A percentile compares a stretch with the other conserved stretches of the same genome.
Conservation (phyloP, 306 rosid species). For the Cajanus cajan region DNA sequence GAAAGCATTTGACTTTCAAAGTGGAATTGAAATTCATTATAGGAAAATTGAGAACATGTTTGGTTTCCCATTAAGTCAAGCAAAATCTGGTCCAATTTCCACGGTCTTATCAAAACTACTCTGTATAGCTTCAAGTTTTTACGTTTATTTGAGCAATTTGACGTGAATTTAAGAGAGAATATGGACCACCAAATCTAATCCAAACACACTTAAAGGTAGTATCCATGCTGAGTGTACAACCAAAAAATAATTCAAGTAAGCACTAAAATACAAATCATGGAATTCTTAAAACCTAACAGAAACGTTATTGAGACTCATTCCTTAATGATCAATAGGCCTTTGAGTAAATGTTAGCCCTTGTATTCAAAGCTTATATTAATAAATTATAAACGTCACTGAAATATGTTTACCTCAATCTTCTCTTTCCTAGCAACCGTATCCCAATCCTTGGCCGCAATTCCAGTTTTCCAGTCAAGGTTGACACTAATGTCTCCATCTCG, state of each 20-base stretch:
- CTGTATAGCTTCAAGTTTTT: too few relatives aligned
- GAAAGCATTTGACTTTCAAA: too few relatives aligned
- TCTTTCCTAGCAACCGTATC: slow-evolving; percentile 88
- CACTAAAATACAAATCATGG: not conserved
- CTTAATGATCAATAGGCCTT: not conserved
- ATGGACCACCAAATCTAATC: too few relatives aligned
- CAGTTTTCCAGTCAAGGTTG: slow-evolving; percentile 87
- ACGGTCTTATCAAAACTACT: too few relatives aligned
- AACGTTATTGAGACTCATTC: not conserved
- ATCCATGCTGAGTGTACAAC: not conserved
- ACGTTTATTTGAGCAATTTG: too few relatives aligned
- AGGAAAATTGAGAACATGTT: too few relatives aligned
- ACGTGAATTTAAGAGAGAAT: too few relatives aligned
- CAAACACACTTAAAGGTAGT: too few relatives aligned
- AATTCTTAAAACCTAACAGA: not conserved
- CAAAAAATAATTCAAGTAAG: not conserved
- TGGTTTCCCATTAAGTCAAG: too few relatives aligned
- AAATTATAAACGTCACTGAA: not conserved
- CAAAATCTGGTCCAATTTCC: too few relatives aligned
- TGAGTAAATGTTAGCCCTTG: not conserved
- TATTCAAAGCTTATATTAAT: too few relatives aligned
- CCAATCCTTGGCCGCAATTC: slow-evolving; percentile 95
- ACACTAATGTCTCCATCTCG: slow-evolving; percentile 43
- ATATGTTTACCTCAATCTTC: slow-evolving; percentile 73
- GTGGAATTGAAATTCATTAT: too few relatives aligned